phyloP scores from a whole-genome alignment of 2,329 filamentous ascomycete genomes.

The Talaromyces sp. region DNA sequence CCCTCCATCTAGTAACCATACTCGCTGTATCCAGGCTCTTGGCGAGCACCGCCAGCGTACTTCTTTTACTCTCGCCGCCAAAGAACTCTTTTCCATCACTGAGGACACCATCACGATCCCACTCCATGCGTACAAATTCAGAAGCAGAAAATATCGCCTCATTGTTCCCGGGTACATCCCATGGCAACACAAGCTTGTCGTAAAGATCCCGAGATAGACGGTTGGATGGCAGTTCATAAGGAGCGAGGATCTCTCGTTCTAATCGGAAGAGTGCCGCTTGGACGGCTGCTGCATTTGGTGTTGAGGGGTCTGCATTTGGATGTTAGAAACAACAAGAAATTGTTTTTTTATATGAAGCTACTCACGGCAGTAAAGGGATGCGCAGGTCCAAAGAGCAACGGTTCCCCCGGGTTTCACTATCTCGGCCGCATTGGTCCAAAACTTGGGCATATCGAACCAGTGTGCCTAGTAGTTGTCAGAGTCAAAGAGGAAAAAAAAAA shows the following conservation, averaged over 20 bases:
- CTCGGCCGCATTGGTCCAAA: conserved; percentile 46
- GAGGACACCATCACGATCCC: conserved; percentile 28
- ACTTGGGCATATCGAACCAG: conserved; percentile 54
- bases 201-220: conserved; percentile 39
- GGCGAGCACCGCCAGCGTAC: conserved; percentile 19
- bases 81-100: conserved; percentile 27
- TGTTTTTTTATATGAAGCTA: conserved; percentile 12
- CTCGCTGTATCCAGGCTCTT: conserved; percentile 31
- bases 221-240: conserved; percentile 43
- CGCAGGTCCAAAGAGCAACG: conserved; percentile 49
- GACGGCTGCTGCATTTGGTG: conserved; percentile 40
- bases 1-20: conserved; percentile 40
- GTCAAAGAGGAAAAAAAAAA: neutral
- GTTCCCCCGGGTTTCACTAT: conserved; percentile 51
- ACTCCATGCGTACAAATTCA: conserved; percentile 41
- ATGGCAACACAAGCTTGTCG: conserved; percentile 45
- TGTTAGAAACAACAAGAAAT: neutral
- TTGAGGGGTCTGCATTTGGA: conserved; percentile 18
- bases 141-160: conserved; percentile 36
- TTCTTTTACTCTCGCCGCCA: conserved; percentile 4
- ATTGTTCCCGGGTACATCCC: conserved; percentile 29
- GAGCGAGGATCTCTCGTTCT: conserved; percentile 31
- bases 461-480: conserved; percentile 35
- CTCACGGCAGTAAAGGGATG: conserved; percentile 16
- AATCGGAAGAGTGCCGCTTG: conserved; percentile 39